Evolutionary conservation across 139 green algal species (phyloP), one percentile per base, ranked within the genome.

Genomic region (Micractinium sp.): DNA sequence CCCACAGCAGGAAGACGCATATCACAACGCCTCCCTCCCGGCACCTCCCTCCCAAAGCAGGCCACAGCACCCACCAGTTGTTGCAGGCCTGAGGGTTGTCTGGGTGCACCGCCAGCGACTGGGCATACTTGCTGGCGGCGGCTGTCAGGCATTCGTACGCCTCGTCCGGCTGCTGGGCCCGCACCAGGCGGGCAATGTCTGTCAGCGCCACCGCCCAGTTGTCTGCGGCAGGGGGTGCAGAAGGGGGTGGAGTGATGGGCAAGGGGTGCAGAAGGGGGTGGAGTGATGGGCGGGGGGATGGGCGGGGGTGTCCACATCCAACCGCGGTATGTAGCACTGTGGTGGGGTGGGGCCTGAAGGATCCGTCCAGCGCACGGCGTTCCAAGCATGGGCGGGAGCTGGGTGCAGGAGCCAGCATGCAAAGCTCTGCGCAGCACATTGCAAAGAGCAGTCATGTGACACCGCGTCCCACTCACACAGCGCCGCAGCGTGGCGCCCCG

Each of bases 201-300:
- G 71, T 93, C 4, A 97, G 92, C 29, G 95, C 95, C 16, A 98
- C 96, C 5, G 95, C 96, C 94, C 94, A 97, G 91, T 98, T 98
- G 93, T 97, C 67, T 88, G 85, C 22, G n/a, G 47, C 19, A n/a
- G 69, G 39, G 25, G 36, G 95, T n/a, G 94, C 93, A 96, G 92
- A 77, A 85, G 53, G 19, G 41, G 20, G 23, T 31, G 38, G n/a
- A 39, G 56, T 3, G 31, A 35, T 22, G 56, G 56, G 81, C 3
- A 13, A 69, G 61, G 41, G 80, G 27, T 1, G n/a, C n/a, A 47
- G 16, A 20, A 53, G 18, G 25, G 80, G 80, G 4, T 1, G 80
- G 53, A 0, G 14, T 27, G 41, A 47, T 23, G 25, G n/a, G 27
- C 27, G 35, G 27, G 7, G 31, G 19, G 18, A 66, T 53, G 31